Evolutionary conservation across 2,329 filamentous ascomycete species (phyloP).

Genomic region (Paecilomyces niveus): DNA sequence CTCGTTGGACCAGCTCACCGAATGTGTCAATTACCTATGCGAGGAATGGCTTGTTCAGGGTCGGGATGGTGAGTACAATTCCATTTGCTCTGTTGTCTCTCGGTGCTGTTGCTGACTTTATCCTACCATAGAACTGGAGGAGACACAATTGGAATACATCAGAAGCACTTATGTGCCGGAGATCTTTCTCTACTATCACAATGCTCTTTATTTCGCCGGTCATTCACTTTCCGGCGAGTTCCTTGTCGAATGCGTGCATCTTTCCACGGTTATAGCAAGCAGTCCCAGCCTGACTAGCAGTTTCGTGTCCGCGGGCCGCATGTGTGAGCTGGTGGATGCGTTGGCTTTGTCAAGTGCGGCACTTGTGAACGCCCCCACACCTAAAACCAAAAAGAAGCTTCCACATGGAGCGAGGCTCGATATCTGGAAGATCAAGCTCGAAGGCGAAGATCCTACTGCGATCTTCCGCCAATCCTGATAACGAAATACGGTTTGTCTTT

Average conservation of each 20-base stretch:
- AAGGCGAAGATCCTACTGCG: constrained; percentile 14
- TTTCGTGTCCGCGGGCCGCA: constrained; percentile 58
- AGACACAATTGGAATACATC: constrained; percentile 56
- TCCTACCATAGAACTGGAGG: constrained; percentile 36
- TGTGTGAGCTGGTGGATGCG: constrained; percentile 68
- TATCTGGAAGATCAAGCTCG: constrained; percentile 32
- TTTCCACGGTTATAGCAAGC: constrained; percentile 70
- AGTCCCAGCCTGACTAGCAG: constrained; percentile 58
- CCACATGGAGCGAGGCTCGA: constrained; percentile 28
- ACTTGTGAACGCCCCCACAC: constrained; percentile 46
- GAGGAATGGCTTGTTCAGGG: constrained; percentile 55
- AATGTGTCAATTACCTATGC: constrained; percentile 50
- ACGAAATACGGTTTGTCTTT: not conserved
- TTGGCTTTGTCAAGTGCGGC: constrained; percentile 73
- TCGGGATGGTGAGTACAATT: constrained; percentile 46
- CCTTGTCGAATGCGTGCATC: constrained; percentile 77
- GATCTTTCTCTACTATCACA: constrained; percentile 74
- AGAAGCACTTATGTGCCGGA: constrained; percentile 79
- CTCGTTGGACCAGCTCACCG: constrained; percentile 49
- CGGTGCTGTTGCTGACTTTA: constrained; percentile 6
- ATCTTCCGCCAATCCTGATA: not conserved
- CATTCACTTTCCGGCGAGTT: constrained; percentile 66
- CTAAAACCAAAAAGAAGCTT: constrained; percentile 35
- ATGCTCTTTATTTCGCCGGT: constrained; percentile 71
- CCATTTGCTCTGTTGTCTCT: not conserved